Evolutionary conservation across 768 basidiomycete species (phyloP).

Genomic region (Sporobolomyces roseus): DNA sequence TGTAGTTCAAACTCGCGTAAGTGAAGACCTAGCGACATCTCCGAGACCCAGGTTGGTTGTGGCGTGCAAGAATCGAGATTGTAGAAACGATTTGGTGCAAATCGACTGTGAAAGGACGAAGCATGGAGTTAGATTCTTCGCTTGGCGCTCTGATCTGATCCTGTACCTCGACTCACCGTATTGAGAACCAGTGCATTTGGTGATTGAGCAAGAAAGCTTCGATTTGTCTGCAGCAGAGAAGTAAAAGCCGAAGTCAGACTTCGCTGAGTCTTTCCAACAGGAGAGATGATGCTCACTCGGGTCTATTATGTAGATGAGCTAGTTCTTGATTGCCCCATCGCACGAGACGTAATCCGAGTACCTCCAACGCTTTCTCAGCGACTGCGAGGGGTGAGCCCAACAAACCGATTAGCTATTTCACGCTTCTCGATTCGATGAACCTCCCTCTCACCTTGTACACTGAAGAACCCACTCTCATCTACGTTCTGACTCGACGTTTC

Average conservation of each 20-base stretch:
- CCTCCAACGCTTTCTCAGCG: constrained; percentile 42
- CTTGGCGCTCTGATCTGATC: neutral
- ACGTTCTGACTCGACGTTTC: constrained; percentile 33
- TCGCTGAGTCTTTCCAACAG: neutral
- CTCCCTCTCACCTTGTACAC: constrained; percentile 25
- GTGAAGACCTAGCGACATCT: constrained; percentile 42
- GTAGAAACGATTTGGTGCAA: constrained; percentile 35
- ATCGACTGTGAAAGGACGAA: constrained; percentile 12
- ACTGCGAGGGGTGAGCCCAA: constrained; percentile 20
- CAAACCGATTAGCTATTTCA: neutral
- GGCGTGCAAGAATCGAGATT: constrained; percentile 44
- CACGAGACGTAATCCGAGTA: constrained; percentile 36
- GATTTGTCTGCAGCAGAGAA: constrained; percentile 6
- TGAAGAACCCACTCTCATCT: constrained; percentile 45
- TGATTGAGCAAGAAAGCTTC: constrained; percentile 44
- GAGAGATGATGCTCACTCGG: constrained; percentile 32
- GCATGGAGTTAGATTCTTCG: neutral
- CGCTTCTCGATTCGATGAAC: no score
- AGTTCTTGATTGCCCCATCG: constrained; percentile 41
- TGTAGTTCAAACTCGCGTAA: constrained; percentile 41
- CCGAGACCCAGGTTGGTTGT: constrained; percentile 36
- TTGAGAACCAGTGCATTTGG: constrained; percentile 42
- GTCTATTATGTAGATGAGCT: constrained; percentile 18
- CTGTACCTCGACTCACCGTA: neutral
- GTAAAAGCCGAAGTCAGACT: neutral